phyloP scores from a whole-genome alignment of 768 basidiomycete genomes.

The Agrocybe praecox region DNA sequence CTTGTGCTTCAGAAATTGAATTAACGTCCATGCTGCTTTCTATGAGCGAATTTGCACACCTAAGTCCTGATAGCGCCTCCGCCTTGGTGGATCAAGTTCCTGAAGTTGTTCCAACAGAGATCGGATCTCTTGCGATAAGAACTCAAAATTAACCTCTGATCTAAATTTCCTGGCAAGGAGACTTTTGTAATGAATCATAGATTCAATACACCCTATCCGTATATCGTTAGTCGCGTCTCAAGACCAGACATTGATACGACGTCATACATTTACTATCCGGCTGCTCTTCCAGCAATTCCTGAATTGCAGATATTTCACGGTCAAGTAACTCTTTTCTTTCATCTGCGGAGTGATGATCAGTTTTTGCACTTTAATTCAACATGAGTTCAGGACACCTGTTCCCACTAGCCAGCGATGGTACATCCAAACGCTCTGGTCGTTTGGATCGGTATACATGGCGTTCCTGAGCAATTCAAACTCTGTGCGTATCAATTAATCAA shows the following conservation, averaged over 20 bases:
- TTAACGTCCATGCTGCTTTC: neutral
- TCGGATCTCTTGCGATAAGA: conserved; percentile 47
- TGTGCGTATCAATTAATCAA: conserved; percentile 30
- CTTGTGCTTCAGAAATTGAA: conserved; percentile 5
- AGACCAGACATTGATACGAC: neutral
- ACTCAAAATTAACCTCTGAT: conserved; percentile 29
- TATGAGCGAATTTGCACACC: conserved; percentile 32
- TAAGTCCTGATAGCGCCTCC: conserved; percentile 68
- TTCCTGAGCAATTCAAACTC: conserved; percentile 93
- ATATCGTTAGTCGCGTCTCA: neutral
- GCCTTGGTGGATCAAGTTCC: conserved; percentile 66
- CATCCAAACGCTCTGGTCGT: conserved; percentile 97
- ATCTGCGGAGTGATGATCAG: conserved; percentile 40
- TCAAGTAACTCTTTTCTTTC: conserved; percentile 58
- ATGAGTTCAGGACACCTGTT: conserved; percentile 43
- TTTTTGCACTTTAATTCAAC: neutral
- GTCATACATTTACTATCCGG: conserved; percentile 89
- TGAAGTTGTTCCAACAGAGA: conserved; percentile 58
- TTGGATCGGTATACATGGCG: conserved; percentile 95
- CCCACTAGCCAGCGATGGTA: conserved; percentile 98
- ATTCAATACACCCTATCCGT: conserved; percentile 93
- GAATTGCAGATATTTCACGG: conserved; percentile 77
- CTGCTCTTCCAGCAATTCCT: conserved; percentile 85
- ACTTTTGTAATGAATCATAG: conserved; percentile 80
- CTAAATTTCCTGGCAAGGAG: conserved; percentile 59